Percentiles rank a stretch among this genome's conserved stretches.
Evolutionary conservation across 1,284 basidiomycete species (phyloP).

Genomic region (Erythrobasidium hasegawianum): DNA sequence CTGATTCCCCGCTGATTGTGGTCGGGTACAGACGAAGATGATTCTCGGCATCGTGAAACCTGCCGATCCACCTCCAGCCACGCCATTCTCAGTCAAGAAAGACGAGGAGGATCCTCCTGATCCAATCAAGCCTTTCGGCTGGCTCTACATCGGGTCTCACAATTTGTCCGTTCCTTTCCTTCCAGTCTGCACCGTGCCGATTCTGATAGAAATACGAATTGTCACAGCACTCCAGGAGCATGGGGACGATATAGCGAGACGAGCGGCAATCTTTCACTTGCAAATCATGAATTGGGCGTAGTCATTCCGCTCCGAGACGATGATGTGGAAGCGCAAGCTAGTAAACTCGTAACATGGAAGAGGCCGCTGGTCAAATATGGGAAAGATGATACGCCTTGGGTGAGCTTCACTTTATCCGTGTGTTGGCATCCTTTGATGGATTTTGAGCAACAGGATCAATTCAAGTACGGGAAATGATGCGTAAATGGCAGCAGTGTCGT

Average conservation of each 20-base stretch:
- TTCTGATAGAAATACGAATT: too few species aligned
- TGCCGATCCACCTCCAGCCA: not conserved
- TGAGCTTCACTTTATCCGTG: not conserved
- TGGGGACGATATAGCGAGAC: slow-evolving; percentile 32
- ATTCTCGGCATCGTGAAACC: slow-evolving; percentile 17
- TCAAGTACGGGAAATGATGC: not conserved
- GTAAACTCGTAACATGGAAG: slow-evolving; percentile 26
- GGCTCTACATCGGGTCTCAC: slow-evolving; percentile 33
- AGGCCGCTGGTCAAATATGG: slow-evolving; percentile 18
- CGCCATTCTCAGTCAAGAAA: not conserved
- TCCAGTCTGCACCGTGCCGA: too few species aligned
- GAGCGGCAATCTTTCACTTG: slow-evolving; percentile 12
- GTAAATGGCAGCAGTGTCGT: too few species aligned
- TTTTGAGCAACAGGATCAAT: slow-evolving; percentile 8
- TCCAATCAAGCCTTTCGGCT: slow-evolving; percentile 14
- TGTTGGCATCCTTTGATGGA: not conserved
- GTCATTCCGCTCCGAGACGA: slow-evolving; percentile 7
- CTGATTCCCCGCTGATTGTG: not conserved
- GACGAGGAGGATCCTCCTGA: not conserved
- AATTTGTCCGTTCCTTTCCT: slow-evolving; percentile 16
- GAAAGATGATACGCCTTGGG: slow-evolving; percentile 29
- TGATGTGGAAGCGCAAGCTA: slow-evolving; percentile 11
- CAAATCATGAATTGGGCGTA: slow-evolving; percentile 32
- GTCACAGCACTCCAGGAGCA: slow-evolving; percentile 24
- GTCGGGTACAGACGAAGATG: slow-evolving; percentile 21